phyloP scores from a whole-genome alignment of 2,329 filamentous ascomycete genomes.

The Clonostachys rosea region DNA sequence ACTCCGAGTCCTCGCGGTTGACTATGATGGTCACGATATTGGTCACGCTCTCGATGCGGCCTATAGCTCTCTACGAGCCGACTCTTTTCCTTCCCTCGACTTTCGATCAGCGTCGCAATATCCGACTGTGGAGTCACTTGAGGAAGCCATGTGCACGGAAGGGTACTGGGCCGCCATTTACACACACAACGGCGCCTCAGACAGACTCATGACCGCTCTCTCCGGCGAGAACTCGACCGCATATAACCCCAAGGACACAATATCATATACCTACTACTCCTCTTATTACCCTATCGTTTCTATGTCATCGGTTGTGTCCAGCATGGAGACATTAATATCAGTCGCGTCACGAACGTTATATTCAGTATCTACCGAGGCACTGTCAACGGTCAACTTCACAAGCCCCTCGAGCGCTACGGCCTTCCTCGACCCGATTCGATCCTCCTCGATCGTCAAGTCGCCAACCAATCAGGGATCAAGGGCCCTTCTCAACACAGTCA shows the following conservation, averaged over 20 bases:
- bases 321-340: slow-evolving; percentile 17
- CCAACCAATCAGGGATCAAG: slow-evolving; percentile 24
- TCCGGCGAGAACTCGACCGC: slow-evolving; percentile 10
- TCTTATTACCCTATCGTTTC: slow-evolving; percentile 23
- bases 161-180: slow-evolving; percentile 31
- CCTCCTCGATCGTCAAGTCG: slow-evolving; percentile 16
- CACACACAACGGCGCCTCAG: slow-evolving; percentile 19
- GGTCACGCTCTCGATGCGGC: slow-evolving; percentile 22
- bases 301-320: slow-evolving; percentile 16
- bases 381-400: slow-evolving; percentile 11
- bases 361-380: slow-evolving; percentile 7
- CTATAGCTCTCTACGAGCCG: slow-evolving; percentile 18
- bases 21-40: slow-evolving; percentile 22
- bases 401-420: slow-evolving; percentile 14
- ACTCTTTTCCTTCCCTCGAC: slow-evolving; percentile 22
- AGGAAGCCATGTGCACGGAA: slow-evolving; percentile 23
- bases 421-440: slow-evolving; percentile 24
- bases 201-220: slow-evolving; percentile 18
- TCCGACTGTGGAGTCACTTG: slow-evolving; percentile 13
- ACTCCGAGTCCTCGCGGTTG: slow-evolving; percentile 18
- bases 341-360: slow-evolving; percentile 16
- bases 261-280: slow-evolving; percentile 28
- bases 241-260: slow-evolving; percentile 22
- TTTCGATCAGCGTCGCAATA: slow-evolving; percentile 15
- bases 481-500: slow-evolving; percentile 29